A percentile compares a stretch with the other conserved stretches of the same genome.
These are phyloP conservation scores for Saccharomycopsis javanensis DNA, from an alignment of 805 yeast genomes.

Conservation along the genomic window DNA sequence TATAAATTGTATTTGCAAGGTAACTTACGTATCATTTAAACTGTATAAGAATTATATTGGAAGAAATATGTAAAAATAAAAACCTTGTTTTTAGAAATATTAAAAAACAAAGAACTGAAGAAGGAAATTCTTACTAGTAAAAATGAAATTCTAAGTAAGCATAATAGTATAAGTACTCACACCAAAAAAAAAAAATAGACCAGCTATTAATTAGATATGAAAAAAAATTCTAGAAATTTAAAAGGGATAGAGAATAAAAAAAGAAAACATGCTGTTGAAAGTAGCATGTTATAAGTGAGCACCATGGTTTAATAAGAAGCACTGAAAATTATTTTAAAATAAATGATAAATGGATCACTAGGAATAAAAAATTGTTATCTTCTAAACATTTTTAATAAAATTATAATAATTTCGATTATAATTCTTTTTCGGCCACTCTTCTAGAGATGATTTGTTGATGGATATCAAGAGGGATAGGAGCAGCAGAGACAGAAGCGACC, in stretches of 20 bases:
- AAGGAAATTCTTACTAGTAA: not conserved
- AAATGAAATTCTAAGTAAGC: not conserved
- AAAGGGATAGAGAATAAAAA: not conserved
- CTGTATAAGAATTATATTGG: not conserved
- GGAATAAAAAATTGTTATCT: not conserved
- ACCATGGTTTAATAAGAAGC: too few species aligned
- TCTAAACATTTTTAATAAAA: not conserved
- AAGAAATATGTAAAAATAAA: not conserved
- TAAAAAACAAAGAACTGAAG: not conserved
- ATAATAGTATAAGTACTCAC: not conserved
- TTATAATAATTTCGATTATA: not conserved
- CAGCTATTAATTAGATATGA: not conserved
- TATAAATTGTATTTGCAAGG: too few species aligned
- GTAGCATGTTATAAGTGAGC: too few species aligned
- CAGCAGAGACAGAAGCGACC: conserved; percentile 17
- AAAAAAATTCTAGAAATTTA: not conserved
- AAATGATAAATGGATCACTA: not conserved
- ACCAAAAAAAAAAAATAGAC: not conserved
- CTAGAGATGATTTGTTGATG: conserved; percentile 12
- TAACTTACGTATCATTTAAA: too few species aligned
- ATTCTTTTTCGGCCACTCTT: conserved; percentile 10
- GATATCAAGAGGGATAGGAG: conserved; percentile 18
- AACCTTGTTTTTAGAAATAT: not conserved
- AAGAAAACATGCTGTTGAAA: not conserved
- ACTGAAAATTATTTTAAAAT: too few species aligned